Conservation (phyloP, 2,329 filamentous ascomycete species). For the Raffaelea arxii region DNA sequence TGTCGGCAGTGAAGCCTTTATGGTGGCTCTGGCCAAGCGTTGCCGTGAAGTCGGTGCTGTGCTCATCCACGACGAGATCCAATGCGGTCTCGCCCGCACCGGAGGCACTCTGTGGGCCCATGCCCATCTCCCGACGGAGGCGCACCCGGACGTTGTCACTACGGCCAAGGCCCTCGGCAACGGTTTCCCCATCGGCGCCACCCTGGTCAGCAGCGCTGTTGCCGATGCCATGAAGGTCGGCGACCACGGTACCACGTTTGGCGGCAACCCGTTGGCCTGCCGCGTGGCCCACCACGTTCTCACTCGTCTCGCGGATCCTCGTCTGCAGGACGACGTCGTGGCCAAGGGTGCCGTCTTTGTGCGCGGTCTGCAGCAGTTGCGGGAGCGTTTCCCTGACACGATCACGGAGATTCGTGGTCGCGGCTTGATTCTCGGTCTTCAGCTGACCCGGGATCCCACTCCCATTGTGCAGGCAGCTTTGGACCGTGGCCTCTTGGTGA, state of each 20-base stretch:
- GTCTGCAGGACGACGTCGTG: constrained; percentile 59
- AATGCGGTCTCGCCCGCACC: constrained; percentile 83
- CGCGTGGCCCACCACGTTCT: constrained; percentile 83
- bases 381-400: constrained; percentile 50
- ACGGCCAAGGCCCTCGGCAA: constrained; percentile 95
- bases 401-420: constrained; percentile 72
- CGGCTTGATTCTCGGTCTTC: constrained; percentile 79
- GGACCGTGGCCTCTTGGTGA: constrained; percentile 78
- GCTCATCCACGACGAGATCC: constrained; percentile 93
- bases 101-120: constrained; percentile 82
- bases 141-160: constrained; percentile 88
- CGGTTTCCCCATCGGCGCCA: constrained; percentile 88
- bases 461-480: constrained; percentile 75
- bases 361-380: constrained; percentile 36
- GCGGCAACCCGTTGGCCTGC: constrained; percentile 80
- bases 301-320: constrained; percentile 58
- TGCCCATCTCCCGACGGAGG: constrained; percentile 58
- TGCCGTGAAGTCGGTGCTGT: constrained; percentile 83
- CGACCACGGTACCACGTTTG: constrained; percentile 91
- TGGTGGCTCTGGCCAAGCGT: constrained; percentile 70
- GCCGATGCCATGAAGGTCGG: constrained; percentile 54
- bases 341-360: constrained; percentile 49
- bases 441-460: constrained; percentile 64
- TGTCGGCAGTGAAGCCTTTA: constrained; percentile 72
- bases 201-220: constrained; percentile 51